Base-by-base conservation (phyloP, 78 protist genomes). In the Dictyostelium brefeldianum region DNA sequence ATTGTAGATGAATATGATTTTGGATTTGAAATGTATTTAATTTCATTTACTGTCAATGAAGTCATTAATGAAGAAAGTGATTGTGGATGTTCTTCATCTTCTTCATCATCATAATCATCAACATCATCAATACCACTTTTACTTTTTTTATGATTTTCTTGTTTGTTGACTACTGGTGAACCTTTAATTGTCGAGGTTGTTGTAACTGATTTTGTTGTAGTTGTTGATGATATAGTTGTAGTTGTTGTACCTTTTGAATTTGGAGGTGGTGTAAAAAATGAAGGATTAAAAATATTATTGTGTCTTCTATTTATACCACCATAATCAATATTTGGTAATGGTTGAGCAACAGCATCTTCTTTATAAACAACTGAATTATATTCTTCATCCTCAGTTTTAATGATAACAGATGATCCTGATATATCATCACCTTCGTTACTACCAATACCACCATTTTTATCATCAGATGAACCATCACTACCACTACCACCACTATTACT, bases 261-360 rank as follows among this genome's bases (percentile, higher is more conserved):
- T 62, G 77, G 59, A 9, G 93, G 93, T 65, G 93, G 93, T 54
- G 50, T 51, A 27, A 87, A 87, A 80, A 87, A 87, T 17, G 73
- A 71, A 9, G 84, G 80, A 27, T 65, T 87, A 22, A 57, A 59
- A 10, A 87, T 87, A 48, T 47, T 70, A 51, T 77, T 74, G 18
- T 74, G 54, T 46, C 31, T 29, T 36, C 59, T 53, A n/a, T 65
- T 81, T 46, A 27, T 47, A 15, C 87, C 87, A 46, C 87, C 87
- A 62, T 80, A 80, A 46, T 80, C 87, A 62, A 62, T 81, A 9
- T 17, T 64, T 27, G 43, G 50, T 81, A 46, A n/a, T 36, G 74
- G 36, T 43, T 81, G 74, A 25, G 46, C 89, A 12, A 73, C 22
- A 50, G 48, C n/a, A 48, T 59, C 6, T 10, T 41, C 80, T 47